phyloP scores from a whole-genome alignment of 2,329 filamentous ascomycete species.

The Colletotrichum acutatum region DNA sequence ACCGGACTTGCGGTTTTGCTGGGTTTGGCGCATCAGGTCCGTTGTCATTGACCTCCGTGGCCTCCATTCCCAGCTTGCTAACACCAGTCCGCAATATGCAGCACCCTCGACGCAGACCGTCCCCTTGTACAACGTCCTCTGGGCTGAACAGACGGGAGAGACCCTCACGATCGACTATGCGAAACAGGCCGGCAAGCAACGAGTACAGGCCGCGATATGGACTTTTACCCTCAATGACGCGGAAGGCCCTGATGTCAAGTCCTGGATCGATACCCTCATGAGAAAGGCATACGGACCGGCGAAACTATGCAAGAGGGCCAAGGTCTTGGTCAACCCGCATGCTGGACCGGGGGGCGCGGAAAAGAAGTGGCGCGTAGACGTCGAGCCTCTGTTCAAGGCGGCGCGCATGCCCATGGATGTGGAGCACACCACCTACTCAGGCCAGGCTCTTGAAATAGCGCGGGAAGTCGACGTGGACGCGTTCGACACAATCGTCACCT shows the following conservation, averaged over 20 bases:
- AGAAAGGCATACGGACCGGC: conserved; percentile 76
- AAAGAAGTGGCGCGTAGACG: conserved; percentile 78
- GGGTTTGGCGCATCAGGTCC: conserved; percentile 31
- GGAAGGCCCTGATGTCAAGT: conserved; percentile 57
- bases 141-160: conserved; percentile 73
- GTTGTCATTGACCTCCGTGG: neutral
- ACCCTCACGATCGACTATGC: conserved; percentile 81
- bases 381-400: conserved; percentile 84
- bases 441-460: conserved; percentile 83
- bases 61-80: neutral
- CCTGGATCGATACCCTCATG: conserved; percentile 75
- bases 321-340: conserved; percentile 91
- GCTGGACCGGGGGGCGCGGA: conserved; percentile 83
- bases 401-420: conserved; percentile 82
- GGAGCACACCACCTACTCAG: conserved; percentile 75
- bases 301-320: conserved; percentile 79
- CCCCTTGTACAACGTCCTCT: conserved; percentile 85
- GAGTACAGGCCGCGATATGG: conserved; percentile 70
- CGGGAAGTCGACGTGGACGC: conserved; percentile 79
- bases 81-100: neutral
- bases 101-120: conserved; percentile 55
- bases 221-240: conserved; percentile 57
- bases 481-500: conserved; percentile 88
- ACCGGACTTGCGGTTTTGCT: conserved; percentile 36
- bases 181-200: conserved; percentile 65